Evolutionary conservation across 108 stramenopile species (phyloP), one percentile per base, ranked within the genome.

Genomic region (Parmales sp.): DNA sequence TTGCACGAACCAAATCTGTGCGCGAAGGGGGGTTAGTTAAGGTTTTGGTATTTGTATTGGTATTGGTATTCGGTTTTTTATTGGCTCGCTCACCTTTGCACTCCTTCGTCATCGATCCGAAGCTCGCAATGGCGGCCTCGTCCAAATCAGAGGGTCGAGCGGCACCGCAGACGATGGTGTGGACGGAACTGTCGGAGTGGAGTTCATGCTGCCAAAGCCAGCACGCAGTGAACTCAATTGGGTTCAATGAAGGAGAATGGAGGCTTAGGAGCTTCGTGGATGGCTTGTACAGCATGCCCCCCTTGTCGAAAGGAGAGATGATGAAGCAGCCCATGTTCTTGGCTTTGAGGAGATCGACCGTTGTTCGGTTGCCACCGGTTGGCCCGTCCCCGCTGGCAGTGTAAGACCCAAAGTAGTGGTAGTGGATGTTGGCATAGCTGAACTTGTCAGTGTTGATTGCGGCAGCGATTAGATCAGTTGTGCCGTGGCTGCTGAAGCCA

Each of bases 301-400:
- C 94, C 70, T 96, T 96, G 78, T 96, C 95, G 64, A 76, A 86
- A 19, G 92, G 83, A 34, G 80, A 80, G 51, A 93, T 93, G 67
- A 88, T 78, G 69, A 92, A 94, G 0, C 92, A 60, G 8, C 78
- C 78, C 91, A 93, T 93, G 64, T 89, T 88, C 67, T 79, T 77
- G 60, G 88, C 69, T 18, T 86, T 74, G 36, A 79, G 71, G 25
- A 88, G 72, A 16, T 79, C 71, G 39, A 93, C 51, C 64, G 77
- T 79, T n/a, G 72, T 72, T 16, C 76, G 51, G 51, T 93, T 90
- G 19, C 89, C 91, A 8, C 73, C 60, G 8, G 51, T 69, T 19
- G 67, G 77, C 36, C 76, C 78, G 48, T 81, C 80, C 23, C 90
- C 91, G 39, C 84, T 74, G 28, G 88, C 84, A 7, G 88, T 90